These are phyloP conservation scores for Euphorbia schlechtendalii DNA, from an alignment of 441 rosid genomes.

Conservation along the genomic window DNA sequence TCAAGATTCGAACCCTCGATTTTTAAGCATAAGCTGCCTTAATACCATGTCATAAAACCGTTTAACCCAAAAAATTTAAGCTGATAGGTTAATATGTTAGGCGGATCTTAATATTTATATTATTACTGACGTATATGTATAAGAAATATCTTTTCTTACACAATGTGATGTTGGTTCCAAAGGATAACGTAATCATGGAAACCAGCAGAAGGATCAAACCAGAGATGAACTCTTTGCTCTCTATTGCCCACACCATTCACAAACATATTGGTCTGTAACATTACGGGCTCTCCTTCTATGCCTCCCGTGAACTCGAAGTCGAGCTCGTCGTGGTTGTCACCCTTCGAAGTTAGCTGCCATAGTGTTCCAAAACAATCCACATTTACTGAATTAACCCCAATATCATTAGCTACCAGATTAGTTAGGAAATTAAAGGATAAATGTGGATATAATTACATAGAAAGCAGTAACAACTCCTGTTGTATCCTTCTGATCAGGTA, in stretches of 20 bases:
- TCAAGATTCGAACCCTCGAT: no score
- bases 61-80: no score
- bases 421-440: not conserved
- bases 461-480: constrained; percentile 70
- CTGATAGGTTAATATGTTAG: no score
- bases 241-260: constrained; percentile 47
- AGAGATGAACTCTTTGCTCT: constrained; percentile 54
- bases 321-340: constrained; percentile 50
- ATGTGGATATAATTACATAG: constrained; percentile 38
- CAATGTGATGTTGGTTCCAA: constrained; percentile 65
- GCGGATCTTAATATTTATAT: no score
- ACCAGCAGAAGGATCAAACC: constrained; percentile 65
- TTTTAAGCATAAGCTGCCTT: no score
- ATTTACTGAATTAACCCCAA: no score
- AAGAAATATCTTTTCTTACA: no score
- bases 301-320: constrained; percentile 79
- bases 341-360: constrained; percentile 45
- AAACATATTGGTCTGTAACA: constrained; percentile 66
- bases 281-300: constrained; percentile 44
- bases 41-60: no score
- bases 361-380: no score
- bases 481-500: constrained; percentile 41
- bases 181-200: constrained; percentile 54
- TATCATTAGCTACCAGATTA: not conserved
- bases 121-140: no score